These are phyloP conservation scores for Aspergillus floridensis DNA, from an alignment of 2,329 filamentous ascomycete species.

Conservation along the genomic window DNA sequence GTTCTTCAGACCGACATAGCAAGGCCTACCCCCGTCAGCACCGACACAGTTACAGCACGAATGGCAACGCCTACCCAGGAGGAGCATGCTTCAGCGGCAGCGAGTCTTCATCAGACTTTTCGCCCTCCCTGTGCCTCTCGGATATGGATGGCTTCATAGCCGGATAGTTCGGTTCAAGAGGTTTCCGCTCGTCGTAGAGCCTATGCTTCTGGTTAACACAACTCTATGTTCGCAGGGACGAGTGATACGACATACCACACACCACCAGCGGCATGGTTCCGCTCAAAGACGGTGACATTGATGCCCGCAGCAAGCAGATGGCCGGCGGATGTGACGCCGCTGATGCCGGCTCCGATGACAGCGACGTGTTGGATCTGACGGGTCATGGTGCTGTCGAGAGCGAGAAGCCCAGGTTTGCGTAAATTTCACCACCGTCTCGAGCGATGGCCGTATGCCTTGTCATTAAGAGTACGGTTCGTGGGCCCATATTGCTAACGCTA, in stretches of 20 bases:
- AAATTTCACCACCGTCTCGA: neutral
- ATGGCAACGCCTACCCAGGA: constrained; percentile 43
- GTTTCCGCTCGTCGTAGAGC: constrained; percentile 51
- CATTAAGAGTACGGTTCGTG: neutral
- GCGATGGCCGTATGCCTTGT: neutral
- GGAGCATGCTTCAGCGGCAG: constrained; percentile 45
- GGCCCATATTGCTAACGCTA: constrained; percentile 8
- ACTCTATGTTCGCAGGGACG: too few relatives aligned
- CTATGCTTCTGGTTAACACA: constrained; percentile 25
- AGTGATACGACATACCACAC: constrained; percentile 47
- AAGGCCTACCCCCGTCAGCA: constrained; percentile 40
- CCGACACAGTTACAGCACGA: neutral
- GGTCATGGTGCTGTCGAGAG: constrained; percentile 17
- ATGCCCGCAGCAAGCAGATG: constrained; percentile 48
- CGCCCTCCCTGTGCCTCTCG: constrained; percentile 2
- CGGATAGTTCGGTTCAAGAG: constrained; percentile 49
- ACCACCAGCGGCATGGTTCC: constrained; percentile 53
- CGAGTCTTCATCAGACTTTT: constrained; percentile 5
- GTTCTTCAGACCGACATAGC: constrained; percentile 53
- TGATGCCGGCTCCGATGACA: constrained; percentile 54
- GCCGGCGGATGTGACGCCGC: constrained; percentile 48
- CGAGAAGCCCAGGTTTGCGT: neutral
- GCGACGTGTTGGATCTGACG: constrained; percentile 35
- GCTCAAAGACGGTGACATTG: constrained; percentile 55
- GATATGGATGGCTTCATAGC: constrained; percentile 17